Percentiles rank a stretch among this genome's conserved stretches.
phyloP scores from a whole-genome alignment of 2,329 filamentous ascomycete genomes.

The Penicillium sp. region DNA sequence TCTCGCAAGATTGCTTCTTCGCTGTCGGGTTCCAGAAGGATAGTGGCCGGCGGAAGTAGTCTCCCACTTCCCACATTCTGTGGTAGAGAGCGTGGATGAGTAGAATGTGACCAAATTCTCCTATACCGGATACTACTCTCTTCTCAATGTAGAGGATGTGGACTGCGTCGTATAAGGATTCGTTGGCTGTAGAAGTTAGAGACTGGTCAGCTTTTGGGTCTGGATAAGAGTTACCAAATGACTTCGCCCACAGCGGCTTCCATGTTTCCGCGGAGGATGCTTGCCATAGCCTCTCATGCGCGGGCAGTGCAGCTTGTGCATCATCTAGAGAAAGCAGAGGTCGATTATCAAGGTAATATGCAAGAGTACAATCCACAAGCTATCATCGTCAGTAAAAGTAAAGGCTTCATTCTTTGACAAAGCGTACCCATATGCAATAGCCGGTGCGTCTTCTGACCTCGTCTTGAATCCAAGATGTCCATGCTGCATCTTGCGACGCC shows the following conservation, averaged over 20 bases:
- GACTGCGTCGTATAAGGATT: constrained; percentile 43
- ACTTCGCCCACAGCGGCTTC: constrained; percentile 26
- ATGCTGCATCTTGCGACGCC: constrained; percentile 20
- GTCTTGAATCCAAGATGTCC: constrained; percentile 38
- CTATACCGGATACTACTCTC: constrained; percentile 41
- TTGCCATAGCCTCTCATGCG: constrained; percentile 43
- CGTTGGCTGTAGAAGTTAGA: constrained; percentile 20
- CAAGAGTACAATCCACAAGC: constrained; percentile 44
- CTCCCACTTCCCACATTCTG: constrained; percentile 49
- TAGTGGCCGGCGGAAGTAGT: constrained; percentile 46
- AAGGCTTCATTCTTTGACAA: background rate
- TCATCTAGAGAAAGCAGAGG: constrained; percentile 41
- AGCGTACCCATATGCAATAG: constrained; percentile 45
- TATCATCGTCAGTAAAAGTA: constrained; percentile 13
- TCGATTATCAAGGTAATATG: constrained; percentile 38
- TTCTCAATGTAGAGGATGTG: constrained; percentile 52
- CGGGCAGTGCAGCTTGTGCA: constrained; percentile 40
- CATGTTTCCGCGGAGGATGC: constrained; percentile 34
- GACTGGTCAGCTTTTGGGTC: background rate
- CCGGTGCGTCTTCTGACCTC: constrained; percentile 41
- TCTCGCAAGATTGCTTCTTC: constrained; percentile 37
- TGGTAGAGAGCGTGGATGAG: constrained; percentile 52
- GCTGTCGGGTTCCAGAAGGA: constrained; percentile 47
- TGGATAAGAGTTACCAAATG: constrained; percentile 17
- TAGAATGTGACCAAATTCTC: constrained; percentile 50